Conservation (phyloP, 106 monocot genomes). For the Dendrobium huoshanense region DNA sequence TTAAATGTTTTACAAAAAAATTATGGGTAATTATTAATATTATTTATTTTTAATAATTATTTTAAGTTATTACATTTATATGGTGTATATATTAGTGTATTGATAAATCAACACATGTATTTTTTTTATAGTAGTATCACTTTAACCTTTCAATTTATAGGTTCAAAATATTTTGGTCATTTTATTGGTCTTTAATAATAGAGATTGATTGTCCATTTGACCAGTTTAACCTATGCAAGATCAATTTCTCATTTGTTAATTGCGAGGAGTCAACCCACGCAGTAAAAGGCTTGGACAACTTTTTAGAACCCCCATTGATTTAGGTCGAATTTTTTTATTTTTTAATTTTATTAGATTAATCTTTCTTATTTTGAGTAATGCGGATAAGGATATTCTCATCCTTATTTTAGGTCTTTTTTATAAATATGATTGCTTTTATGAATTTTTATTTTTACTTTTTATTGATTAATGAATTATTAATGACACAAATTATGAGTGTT, state of each 20-base stretch:
- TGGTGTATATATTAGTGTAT: no score
- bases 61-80: no score
- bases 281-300: background rate
- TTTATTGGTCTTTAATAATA: background rate
- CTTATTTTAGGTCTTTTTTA: no score
- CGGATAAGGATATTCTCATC: no score
- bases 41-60: no score
- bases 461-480: no score
- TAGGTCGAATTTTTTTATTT: background rate
- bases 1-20: no score
- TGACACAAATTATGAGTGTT: no score
- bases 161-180: background rate
- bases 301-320: background rate
- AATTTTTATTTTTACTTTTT: no score
- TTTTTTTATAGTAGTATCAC: background rate
- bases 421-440: no score
- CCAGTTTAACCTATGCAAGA: background rate
- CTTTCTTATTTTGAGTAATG: no score
- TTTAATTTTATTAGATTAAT: background rate
- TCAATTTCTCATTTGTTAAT: background rate
- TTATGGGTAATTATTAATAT: no score
- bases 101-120: background rate
- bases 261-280: background rate
- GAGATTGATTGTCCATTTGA: background rate
- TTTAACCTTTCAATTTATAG: background rate